Conservation (phyloP, 768 basidiomycete species). For the Suillus paluster region DNA sequence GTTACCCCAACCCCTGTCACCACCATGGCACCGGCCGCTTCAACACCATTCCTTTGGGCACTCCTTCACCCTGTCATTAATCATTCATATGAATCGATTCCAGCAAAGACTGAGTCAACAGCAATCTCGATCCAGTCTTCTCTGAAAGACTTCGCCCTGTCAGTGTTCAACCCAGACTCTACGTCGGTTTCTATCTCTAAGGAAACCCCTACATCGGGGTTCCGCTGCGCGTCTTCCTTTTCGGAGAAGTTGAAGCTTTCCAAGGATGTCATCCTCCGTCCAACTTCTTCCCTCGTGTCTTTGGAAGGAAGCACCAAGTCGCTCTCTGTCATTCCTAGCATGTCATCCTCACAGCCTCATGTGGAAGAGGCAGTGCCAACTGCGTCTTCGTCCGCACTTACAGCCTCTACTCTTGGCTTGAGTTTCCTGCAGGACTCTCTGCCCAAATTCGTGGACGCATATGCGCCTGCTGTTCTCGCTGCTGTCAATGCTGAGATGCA, state of each 20-base stretch:
- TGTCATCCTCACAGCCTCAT: slow-evolving; percentile 12
- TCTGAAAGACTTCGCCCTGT: slow-evolving; percentile 54
- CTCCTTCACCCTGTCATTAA: slow-evolving; percentile 45
- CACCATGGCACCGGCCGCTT: slow-evolving; percentile 21
- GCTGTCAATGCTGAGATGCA: slow-evolving; percentile 55
- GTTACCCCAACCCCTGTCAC: slow-evolving; percentile 21
- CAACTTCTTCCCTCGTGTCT: slow-evolving; percentile 30
- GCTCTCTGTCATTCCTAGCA: slow-evolving; percentile 30
- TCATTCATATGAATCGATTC: slow-evolving; percentile 39
- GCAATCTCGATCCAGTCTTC: slow-evolving; percentile 41
- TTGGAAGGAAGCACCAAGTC: slow-evolving; percentile 32
- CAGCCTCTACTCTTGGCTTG: slow-evolving; percentile 33
- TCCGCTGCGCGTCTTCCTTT: slow-evolving; percentile 23
- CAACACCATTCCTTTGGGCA: slow-evolving; percentile 42
- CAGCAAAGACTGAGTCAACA: slow-evolving; percentile 31
- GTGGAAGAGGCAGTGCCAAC: slow-evolving; percentile 14
- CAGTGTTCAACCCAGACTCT: slow-evolving; percentile 53
- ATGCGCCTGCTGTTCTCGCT: slow-evolving; percentile 46
- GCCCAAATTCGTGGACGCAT: slow-evolving; percentile 52
- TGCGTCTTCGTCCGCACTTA: slow-evolving; percentile 18
- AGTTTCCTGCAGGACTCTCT: slow-evolving; percentile 51
- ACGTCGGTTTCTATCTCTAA: slow-evolving; percentile 34
- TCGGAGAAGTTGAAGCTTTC: slow-evolving; percentile 33
- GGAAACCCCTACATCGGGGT: slow-evolving; percentile 28
- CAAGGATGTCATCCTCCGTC: slow-evolving; percentile 44